Percentiles rank a stretch among this genome's conserved stretches.
Conservation (phyloP, 257 asterid genomes). For the Cordia subcordata region DNA sequence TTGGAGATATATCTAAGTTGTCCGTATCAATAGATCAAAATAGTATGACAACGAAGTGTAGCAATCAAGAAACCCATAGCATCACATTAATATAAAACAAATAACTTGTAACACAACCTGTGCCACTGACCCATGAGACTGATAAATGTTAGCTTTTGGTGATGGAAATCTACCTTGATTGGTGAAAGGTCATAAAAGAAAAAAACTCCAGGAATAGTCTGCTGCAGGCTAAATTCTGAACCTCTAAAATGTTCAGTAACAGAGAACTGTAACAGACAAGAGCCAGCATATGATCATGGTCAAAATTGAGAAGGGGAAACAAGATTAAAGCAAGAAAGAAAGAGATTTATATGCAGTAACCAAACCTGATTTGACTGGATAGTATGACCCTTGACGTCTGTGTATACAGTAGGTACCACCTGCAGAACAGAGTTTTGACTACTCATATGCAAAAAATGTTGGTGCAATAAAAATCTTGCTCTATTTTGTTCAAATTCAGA, state of each 20-base stretch:
- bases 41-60: neutral
- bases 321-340: too few species aligned
- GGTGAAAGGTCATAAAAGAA: conserved; percentile 94
- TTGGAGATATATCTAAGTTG: neutral
- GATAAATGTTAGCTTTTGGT: neutral
- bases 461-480: neutral
- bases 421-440: conserved; percentile 30
- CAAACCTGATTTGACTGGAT: conserved; percentile 94
- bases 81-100: too few species aligned
- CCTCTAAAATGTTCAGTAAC: conserved; percentile 92
- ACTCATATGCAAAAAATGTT: neutral
- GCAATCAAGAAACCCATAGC: neutral
- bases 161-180: conserved; percentile 57
- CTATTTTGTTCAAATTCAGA: neutral
- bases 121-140: neutral
- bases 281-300: conserved; percentile 15
- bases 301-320: neutral
- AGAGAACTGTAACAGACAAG: conserved; percentile 75
- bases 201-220: conserved; percentile 85
- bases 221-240: conserved; percentile 57
- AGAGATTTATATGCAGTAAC: too few species aligned
- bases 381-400: conserved; percentile 63
- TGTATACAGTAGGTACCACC: conserved; percentile 98
- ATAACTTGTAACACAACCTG: neutral
- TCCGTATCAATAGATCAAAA: neutral